phyloP scores from a whole-genome alignment of 129 eudicot species.

The Glebionis coronaria region DNA sequence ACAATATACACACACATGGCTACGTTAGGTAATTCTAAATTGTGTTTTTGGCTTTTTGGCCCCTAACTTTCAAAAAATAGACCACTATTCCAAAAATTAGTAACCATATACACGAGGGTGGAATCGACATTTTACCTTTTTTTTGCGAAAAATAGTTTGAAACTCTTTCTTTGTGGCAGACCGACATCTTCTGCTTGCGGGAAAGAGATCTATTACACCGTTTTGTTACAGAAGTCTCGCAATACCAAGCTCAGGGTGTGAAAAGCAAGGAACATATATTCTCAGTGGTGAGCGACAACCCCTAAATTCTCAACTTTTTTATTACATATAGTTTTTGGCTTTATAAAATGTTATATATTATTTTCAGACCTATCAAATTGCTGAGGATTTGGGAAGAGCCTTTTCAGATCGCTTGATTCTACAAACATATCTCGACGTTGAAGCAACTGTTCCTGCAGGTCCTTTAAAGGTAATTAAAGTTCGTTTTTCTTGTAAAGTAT shows the following conservation, averaged over 20 bases:
- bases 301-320: neutral
- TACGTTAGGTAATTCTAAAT: too few species aligned
- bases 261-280: slow-evolving; percentile 73
- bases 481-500: neutral
- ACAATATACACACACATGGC: neutral
- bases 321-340: too few species aligned
- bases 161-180: slow-evolving; percentile 34
- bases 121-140: too few species aligned
- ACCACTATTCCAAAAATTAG: too few species aligned
- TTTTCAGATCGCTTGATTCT: slow-evolving; percentile 68
- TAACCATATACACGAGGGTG: too few species aligned
- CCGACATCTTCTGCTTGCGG: slow-evolving; percentile 67
- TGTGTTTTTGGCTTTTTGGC: neutral
- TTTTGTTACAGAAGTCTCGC: slow-evolving; percentile 71
- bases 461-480: slow-evolving; percentile 59
- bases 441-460: slow-evolving; percentile 55
- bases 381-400: slow-evolving; percentile 98
- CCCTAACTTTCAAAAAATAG: too few species aligned
- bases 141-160: neutral
- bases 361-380: slow-evolving; percentile 74
- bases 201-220: slow-evolving; percentile 81
- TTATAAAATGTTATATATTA: too few species aligned
- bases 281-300: slow-evolving; percentile 42
- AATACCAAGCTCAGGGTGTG: slow-evolving; percentile 53
- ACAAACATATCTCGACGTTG: slow-evolving; percentile 71